Percentiles rank a stretch among this genome's conserved stretches.
Conservation (phyloP, 306 rosid genomes). For the Amphicarpaea edgeworthii region DNA sequence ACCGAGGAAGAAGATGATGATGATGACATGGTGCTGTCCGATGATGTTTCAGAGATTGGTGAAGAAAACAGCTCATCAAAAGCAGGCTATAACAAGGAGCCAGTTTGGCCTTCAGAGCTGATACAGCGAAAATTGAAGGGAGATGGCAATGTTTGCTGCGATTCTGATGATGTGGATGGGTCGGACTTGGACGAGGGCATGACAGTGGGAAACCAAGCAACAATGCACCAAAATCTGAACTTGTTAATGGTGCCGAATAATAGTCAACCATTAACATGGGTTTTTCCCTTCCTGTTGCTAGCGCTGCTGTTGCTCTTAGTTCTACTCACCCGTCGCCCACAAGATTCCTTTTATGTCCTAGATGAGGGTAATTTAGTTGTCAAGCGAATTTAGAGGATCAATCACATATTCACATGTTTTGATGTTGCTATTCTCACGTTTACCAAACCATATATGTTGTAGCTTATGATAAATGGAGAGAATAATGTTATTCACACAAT, state of each 20-base stretch:
- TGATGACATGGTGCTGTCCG: neutral
- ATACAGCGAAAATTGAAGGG: constrained; percentile 32
- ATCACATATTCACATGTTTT: neutral
- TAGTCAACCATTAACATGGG: constrained; percentile 44
- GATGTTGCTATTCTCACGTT: constrained; percentile 1
- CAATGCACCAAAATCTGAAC: neutral
- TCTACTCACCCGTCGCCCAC: constrained; percentile 36
- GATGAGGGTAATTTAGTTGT: constrained; percentile 35
- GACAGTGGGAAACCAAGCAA: neutral
- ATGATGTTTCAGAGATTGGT: constrained; percentile 19
- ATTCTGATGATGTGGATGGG: neutral
- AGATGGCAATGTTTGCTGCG: neutral
- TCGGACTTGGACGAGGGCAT: neutral
- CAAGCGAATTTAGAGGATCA: constrained; percentile 17
- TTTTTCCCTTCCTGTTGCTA: constrained; percentile 42
- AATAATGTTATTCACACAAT: neutral
- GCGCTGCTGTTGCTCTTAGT: constrained; percentile 43
- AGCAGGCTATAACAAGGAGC: constrained; percentile 29
- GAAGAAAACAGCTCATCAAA: constrained; percentile 45
- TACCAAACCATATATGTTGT: neutral
- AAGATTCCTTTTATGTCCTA: constrained; percentile 23
- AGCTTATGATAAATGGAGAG: constrained; percentile 1
- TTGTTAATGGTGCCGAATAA: neutral
- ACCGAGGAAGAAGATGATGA: constrained; percentile 19
- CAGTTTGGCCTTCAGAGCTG: constrained; percentile 49